Evolutionary conservation across 23 red algal species (phyloP).

Genomic region (Porphyridium purpureum): DNA sequence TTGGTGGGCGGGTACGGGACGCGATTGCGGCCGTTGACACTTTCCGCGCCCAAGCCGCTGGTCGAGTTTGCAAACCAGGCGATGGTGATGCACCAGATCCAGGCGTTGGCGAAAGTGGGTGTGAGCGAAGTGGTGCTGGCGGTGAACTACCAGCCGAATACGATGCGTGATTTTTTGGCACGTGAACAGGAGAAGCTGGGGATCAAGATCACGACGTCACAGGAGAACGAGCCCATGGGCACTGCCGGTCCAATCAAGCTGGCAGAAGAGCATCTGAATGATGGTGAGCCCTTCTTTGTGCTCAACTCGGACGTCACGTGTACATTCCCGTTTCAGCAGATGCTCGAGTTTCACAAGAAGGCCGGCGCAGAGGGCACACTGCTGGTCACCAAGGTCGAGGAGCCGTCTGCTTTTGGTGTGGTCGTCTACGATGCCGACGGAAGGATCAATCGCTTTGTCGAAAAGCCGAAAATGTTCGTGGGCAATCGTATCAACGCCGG

Average conservation of each 20-base stretch:
- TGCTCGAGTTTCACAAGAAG: conserved; percentile 74
- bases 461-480: conserved; percentile 80
- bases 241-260: conserved; percentile 98
- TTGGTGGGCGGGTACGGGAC: conserved; percentile 99
- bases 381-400: conserved; percentile 78
- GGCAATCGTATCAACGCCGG: conserved; percentile 88
- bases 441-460: conserved; percentile 82
- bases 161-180: conserved; percentile 80
- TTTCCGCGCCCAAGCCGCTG: conserved; percentile 84
- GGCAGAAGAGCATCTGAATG: conserved; percentile 75
- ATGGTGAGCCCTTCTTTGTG: conserved; percentile 98
- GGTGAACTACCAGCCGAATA: conserved; percentile 92
- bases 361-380: conserved; percentile 61
- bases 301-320: conserved; percentile 94
- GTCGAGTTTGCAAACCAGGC: conserved; percentile 99
- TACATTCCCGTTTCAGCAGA: conserved; percentile 69
- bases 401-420: conserved; percentile 89
- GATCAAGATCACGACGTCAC: conserved; percentile 93
- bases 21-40: conserved; percentile 85
- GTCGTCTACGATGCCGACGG: conserved; percentile 76
- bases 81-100: conserved; percentile 99
- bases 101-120: conserved; percentile 75
- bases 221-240: conserved; percentile 83
- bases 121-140: conserved; percentile 95
- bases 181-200: conserved; percentile 57